A percentile compares a stretch with the other conserved stretches of the same genome.
These are phyloP conservation scores for Pichia sp. DNA, from an alignment of 1,139 yeast species.

Conservation along the genomic window DNA sequence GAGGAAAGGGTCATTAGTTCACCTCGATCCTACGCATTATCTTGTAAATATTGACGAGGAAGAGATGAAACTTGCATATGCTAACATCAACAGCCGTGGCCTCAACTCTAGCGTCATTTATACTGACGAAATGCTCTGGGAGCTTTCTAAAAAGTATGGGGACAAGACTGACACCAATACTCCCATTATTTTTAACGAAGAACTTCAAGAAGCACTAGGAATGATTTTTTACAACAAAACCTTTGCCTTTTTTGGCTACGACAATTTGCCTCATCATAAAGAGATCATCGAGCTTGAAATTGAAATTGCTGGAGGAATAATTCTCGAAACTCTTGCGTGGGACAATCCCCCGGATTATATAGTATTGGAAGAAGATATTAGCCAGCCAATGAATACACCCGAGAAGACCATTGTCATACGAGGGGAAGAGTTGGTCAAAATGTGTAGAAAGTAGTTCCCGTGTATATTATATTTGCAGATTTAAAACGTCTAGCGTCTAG, in stretches of 20 bases:
- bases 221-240: conserved; percentile 1
- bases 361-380: too few species aligned
- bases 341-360: too few species aligned
- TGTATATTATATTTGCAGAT: too few species aligned
- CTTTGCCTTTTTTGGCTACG: conserved; percentile 10
- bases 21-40: conserved; percentile 56
- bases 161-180: too few species aligned
- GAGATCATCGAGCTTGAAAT: too few species aligned
- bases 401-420: conserved; percentile 28
- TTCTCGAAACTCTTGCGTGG: too few species aligned
- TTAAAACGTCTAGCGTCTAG: too few species aligned
- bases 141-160: conserved; percentile 12
- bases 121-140: conserved; percentile 33
- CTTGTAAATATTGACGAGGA: conserved; percentile 28
- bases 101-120: conserved; percentile 40
- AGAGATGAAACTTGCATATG: conserved; percentile 18
- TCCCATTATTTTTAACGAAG: neutral
- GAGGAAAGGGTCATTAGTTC: conserved; percentile 34
- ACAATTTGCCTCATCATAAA: too few species aligned
- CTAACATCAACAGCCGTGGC: conserved; percentile 43
- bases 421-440: conserved; percentile 28
- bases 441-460: too few species aligned
- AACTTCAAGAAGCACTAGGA: neutral
- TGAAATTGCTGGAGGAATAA: too few species aligned
- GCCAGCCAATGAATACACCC: too few species aligned